These are phyloP conservation scores for Teratosphaeria destructans DNA, from an alignment of 2,329 filamentous ascomycete species.

Conservation along the genomic window DNA sequence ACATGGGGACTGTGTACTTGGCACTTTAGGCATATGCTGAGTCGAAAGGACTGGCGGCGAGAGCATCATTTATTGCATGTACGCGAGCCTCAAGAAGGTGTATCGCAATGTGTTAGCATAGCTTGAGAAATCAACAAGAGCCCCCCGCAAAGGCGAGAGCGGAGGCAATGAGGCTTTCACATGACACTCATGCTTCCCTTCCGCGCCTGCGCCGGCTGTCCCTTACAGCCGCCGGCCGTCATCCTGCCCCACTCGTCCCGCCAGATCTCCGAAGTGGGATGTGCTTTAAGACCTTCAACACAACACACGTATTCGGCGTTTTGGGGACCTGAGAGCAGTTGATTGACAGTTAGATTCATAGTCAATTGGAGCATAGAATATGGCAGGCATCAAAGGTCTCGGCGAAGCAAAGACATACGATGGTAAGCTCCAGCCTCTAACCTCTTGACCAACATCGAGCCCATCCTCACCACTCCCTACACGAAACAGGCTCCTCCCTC, in stretches of 20 bases:
- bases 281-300: no score
- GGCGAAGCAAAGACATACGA: conserved; percentile 48
- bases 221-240: neutral
- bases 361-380: conserved; percentile 15
- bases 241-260: neutral
- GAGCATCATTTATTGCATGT: neutral
- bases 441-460: conserved; percentile 18
- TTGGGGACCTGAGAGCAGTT: no score
- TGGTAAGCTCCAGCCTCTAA: conserved; percentile 29
- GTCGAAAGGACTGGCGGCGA: neutral
- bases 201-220: neutral
- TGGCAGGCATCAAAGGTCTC: conserved; percentile 53
- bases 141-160: neutral
- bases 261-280: neutral
- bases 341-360: neutral
- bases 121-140: neutral
- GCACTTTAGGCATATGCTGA: neutral
- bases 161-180: neutral
- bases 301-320: no score
- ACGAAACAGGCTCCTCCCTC: conserved; percentile 44
- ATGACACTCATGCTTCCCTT: neutral
- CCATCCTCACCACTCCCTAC: conserved; percentile 49
- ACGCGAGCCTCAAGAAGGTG: neutral
- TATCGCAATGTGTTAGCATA: neutral
- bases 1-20: neutral